Conservation (phyloP, 176 grass and related monocot genomes). For the Rhipidocladum racemiflorum region DNA sequence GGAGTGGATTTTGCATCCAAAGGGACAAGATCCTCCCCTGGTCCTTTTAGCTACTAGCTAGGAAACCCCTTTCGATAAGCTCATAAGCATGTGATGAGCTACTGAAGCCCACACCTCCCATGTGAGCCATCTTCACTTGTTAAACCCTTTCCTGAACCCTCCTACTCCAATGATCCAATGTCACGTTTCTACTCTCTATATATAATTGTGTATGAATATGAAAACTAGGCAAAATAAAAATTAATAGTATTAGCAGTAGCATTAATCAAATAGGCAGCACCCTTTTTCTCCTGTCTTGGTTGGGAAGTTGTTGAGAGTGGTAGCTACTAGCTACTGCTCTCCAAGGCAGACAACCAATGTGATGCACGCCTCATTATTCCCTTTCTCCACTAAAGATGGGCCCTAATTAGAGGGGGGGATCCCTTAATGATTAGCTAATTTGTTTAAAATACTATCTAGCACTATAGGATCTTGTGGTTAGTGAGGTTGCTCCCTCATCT, state of each 20-base stretch:
- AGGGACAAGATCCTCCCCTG: conserved; percentile 37
- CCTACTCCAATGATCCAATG: conserved; percentile 38
- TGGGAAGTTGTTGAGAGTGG: conserved; percentile 53
- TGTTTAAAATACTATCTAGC: conserved; percentile 29
- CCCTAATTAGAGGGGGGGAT: conserved; percentile 40
- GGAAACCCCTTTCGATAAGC: conserved; percentile 31
- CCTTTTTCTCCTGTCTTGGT: conserved; percentile 46
- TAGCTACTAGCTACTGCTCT: conserved; percentile 45
- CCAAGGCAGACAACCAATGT: conserved; percentile 46
- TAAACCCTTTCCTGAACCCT: conserved; percentile 50
- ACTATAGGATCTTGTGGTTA: conserved; percentile 37
- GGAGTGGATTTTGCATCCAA: conserved; percentile 35
- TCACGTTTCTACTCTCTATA: background rate
- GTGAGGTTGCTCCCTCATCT: conserved; percentile 17
- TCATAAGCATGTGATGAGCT: conserved; percentile 32
- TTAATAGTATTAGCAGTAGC: background rate
- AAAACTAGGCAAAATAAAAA: background rate
- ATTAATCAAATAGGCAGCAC: conserved; percentile 39
- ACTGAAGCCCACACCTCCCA: conserved; percentile 46
- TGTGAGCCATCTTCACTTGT: conserved; percentile 52
- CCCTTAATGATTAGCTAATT: conserved; percentile 56
- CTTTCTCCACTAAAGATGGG: conserved; percentile 29
- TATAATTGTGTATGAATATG: conserved; percentile 29
- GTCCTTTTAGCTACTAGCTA: conserved; percentile 38
- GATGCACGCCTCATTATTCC: conserved; percentile 55